phyloP scores from a whole-genome alignment of 2,329 filamentous ascomycete genomes.

The Paecilomyces dactylethromorphus region DNA sequence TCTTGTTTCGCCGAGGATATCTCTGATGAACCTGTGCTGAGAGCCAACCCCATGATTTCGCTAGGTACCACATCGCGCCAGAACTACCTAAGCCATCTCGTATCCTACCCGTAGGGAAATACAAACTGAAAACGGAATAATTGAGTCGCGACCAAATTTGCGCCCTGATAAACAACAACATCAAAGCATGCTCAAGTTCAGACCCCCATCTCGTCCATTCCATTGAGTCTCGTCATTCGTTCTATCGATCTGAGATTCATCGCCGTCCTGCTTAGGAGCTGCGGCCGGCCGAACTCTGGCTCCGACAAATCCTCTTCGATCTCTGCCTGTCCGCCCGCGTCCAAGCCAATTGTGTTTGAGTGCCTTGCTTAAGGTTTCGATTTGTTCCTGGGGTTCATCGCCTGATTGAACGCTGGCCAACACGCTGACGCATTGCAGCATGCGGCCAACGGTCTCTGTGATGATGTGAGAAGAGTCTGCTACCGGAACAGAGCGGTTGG shows the following conservation, averaged over 20 bases:
- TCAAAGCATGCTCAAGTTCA: constrained; percentile 25
- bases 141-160: background rate
- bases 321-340: constrained; percentile 78
- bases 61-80: background rate
- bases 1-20: background rate
- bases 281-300: constrained; percentile 40
- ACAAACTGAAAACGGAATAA: constrained; percentile 5
- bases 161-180: background rate
- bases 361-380: constrained; percentile 76
- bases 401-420: constrained; percentile 68
- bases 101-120: background rate
- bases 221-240: constrained; percentile 10
- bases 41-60: background rate
- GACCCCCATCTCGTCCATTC: constrained; percentile 16
- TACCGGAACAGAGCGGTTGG: constrained; percentile 22
- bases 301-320: constrained; percentile 84
- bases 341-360: constrained; percentile 97
- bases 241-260: background rate
- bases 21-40: background rate
- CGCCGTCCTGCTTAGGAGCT: background rate
- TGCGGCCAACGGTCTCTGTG: constrained; percentile 87
- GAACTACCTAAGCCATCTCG: background rate
- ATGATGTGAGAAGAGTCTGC: constrained; percentile 60
- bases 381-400: constrained; percentile 68
- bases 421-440: constrained; percentile 94